These are phyloP conservation scores for Triticum turgidum DNA, from an alignment of 176 grass and related monocot genomes.

Conservation along the genomic window DNA sequence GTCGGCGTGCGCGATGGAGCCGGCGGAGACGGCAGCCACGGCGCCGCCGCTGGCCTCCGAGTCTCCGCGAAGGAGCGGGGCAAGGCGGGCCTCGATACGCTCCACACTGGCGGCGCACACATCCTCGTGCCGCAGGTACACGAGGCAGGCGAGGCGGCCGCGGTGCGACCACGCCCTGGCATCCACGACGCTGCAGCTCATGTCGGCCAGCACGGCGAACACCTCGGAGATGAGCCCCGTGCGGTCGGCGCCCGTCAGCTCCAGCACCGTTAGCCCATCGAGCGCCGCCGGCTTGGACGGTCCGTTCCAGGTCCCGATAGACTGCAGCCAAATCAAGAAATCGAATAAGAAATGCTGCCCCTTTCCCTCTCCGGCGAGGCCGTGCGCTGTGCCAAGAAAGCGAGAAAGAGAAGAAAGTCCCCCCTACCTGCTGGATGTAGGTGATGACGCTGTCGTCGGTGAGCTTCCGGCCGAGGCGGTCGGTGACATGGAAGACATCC, in stretches of 20 bases:
- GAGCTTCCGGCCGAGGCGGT: slow-evolving; percentile 79
- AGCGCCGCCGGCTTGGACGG: slow-evolving; percentile 38
- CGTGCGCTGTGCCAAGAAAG: background rate
- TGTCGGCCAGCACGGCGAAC: slow-evolving; percentile 77
- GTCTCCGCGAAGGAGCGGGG: slow-evolving; percentile 58
- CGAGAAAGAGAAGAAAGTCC: background rate
- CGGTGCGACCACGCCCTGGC: slow-evolving; percentile 80
- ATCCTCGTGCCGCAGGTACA: slow-evolving; percentile 52
- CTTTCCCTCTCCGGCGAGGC: background rate
- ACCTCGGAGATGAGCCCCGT: slow-evolving; percentile 90
- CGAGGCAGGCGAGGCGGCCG: slow-evolving; percentile 68
- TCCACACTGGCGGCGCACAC: slow-evolving; percentile 21
- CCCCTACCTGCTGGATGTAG: slow-evolving; percentile 73
- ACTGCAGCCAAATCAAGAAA: slow-evolving; percentile 39
- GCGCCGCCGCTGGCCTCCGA: slow-evolving; percentile 16
- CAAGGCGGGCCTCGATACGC: slow-evolving; percentile 60
- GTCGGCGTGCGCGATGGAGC: slow-evolving; percentile 52
- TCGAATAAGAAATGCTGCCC: background rate
- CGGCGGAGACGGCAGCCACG: slow-evolving; percentile 32
- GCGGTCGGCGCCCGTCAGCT: slow-evolving; percentile 79
- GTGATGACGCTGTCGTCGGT: slow-evolving; percentile 79
- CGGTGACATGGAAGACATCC: slow-evolving; percentile 98
- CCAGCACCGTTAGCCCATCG: slow-evolving; percentile 52
- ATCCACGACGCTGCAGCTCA: slow-evolving; percentile 69
- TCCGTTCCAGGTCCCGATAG: slow-evolving; percentile 60